Evolutionary conservation across 2,329 filamentous ascomycete species (phyloP), one percentile per base, ranked within the genome.

Genomic region (Cercospora sp.): DNA sequence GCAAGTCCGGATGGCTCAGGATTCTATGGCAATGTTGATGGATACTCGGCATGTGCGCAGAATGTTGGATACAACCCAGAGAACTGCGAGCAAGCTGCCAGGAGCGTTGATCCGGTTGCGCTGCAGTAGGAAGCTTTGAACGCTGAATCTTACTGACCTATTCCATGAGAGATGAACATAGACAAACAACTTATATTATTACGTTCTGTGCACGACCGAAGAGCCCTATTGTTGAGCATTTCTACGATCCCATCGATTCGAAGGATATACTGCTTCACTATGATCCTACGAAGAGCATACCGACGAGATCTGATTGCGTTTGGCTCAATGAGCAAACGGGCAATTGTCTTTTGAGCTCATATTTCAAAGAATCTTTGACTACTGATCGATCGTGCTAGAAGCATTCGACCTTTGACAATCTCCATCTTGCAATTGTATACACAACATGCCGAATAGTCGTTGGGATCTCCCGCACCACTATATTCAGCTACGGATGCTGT

Each of bases 61-160:
- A 67, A 65, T 48, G 69, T 75, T 23, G 72, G 71, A 3, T 70
- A 71, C 48, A 72, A 72, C 63, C 67, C 69, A 20, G 64, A 75
- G 60, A 59, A 70, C 23, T 75, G 73, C 33, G 70, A 74, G 61
- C 20, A 60, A n/a, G 73, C 73, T 18, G 63, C 63, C 10, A 57
- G 31, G 30, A 67, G 66, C 10, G 64, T 70, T 20, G 72, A 74
- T 68, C 71, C 69, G 9, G 61, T 64, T 18, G 55, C 71, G 9
- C 62, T 73, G 65, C 28, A 65, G 7, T 68, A 48, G 51, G 9
- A 5, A 26, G 20, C 23, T 57, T 3, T 5, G 26, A 28, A 30
- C 7, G 23, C 13, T 28, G 10, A 2, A 12, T 13, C 7, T 12
- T 12, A 51, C 18, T 12, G 18, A 23, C 20, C 20, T 9, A 26